phyloP scores from a whole-genome alignment of 139 green algal genomes.

The Coelastrella sp. region DNA sequence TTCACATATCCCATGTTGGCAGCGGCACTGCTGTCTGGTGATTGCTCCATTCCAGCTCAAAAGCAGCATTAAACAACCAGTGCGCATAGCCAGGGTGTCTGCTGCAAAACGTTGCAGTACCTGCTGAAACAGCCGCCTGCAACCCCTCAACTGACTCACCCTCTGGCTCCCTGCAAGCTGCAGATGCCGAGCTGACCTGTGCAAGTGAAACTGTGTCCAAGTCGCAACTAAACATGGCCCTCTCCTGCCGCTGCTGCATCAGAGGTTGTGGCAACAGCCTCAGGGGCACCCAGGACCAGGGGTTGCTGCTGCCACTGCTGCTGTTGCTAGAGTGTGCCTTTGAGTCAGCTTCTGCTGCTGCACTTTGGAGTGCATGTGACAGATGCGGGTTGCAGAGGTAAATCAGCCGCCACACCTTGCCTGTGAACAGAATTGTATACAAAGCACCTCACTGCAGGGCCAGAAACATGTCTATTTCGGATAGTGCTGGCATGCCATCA shows the following conservation, averaged over 20 bases:
- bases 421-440: not conserved
- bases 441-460: too few relatives aligned
- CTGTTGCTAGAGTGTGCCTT: not conserved
- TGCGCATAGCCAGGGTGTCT: constrained; percentile 14
- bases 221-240: not conserved
- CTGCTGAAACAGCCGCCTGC: not conserved
- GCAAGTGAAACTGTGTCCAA: not conserved
- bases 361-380: not conserved
- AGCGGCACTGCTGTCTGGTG: not conserved
- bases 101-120: not conserved
- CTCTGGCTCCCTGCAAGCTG: not conserved
- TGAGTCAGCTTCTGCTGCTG: not conserved
- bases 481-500: too few relatives aligned
- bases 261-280: constrained; percentile 7
- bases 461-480: too few relatives aligned
- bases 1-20: not conserved
- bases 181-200: not conserved
- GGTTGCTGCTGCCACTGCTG: not conserved
- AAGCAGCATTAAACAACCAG: constrained; percentile 9
- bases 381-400: constrained; percentile 23
- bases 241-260: constrained; percentile 22
- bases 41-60: constrained; percentile 30
- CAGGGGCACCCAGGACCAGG: constrained; percentile 1
- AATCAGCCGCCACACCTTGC: constrained; percentile 1
- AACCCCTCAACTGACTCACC: not conserved